Evolutionary conservation across 2,329 filamentous ascomycete species (phyloP).

Genomic region (Nothophoma quercina): DNA sequence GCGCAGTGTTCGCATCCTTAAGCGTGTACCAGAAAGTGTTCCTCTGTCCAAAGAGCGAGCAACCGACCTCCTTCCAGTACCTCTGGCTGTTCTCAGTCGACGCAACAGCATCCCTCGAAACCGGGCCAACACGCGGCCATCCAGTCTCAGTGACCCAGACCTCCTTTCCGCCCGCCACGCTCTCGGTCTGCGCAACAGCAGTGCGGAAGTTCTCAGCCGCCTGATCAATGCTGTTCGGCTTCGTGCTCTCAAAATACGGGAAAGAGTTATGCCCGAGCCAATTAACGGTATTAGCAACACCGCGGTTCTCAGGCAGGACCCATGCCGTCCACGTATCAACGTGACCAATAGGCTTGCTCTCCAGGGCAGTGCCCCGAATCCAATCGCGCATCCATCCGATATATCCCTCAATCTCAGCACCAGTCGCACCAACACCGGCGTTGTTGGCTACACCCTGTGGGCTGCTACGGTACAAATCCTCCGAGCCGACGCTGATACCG

Average conservation of each 20-base stretch:
- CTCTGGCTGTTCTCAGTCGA: conserved; percentile 33
- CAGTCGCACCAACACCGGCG: conserved; percentile 68
- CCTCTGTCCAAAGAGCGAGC: conserved; percentile 35
- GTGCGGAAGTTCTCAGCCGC: conserved; percentile 71
- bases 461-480: conserved; percentile 71
- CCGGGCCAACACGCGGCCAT: conserved; percentile 64
- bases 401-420: conserved; percentile 69
- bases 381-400: conserved; percentile 71
- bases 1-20: conserved; percentile 55
- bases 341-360: conserved; percentile 72
- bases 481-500: conserved; percentile 84
- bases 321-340: conserved; percentile 82
- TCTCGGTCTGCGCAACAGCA: conserved; percentile 67
- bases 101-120: conserved; percentile 34
- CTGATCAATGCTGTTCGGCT: conserved; percentile 62
- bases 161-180: conserved; percentile 68
- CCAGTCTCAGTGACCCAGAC: conserved; percentile 90
- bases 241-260: conserved; percentile 79
- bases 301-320: conserved; percentile 74
- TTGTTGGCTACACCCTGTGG: conserved; percentile 68
- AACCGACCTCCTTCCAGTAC: conserved; percentile 41
- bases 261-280: conserved; percentile 86
- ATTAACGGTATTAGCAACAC: conserved; percentile 72
- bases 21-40: conserved; percentile 45
- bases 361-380: conserved; percentile 68